A percentile compares a stretch with the other conserved stretches of the same genome.
Evolutionary conservation across 805 yeast species (phyloP).

Genomic region (Hanseniaspora singularis): DNA sequence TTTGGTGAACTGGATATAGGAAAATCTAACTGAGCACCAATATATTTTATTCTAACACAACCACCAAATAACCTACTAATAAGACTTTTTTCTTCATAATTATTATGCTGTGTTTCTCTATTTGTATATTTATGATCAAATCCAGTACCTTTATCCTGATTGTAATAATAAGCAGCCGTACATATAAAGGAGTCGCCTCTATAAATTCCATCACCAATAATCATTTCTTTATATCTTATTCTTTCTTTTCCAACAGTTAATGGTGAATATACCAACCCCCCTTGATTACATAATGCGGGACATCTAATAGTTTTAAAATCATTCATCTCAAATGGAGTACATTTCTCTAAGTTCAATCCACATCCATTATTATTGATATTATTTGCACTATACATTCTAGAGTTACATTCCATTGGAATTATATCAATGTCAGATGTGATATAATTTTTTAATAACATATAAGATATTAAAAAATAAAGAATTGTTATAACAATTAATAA

Average conservation of each 20-base stretch:
- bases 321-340: constrained; percentile 36
- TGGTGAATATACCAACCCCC: constrained; percentile 62
- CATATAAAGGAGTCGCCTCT: constrained; percentile 15
- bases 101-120: no score
- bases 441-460: constrained; percentile 22
- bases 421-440: constrained; percentile 26
- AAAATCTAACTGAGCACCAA: constrained; percentile 26
- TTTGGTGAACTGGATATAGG: not conserved
- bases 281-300: constrained; percentile 77
- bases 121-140: no score
- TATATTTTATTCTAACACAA: constrained; percentile 3
- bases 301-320: constrained; percentile 51
- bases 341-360: constrained; percentile 56
- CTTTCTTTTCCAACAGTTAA: constrained; percentile 59
- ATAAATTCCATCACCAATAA: constrained; percentile 61
- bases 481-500: constrained; percentile 30
- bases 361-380: constrained; percentile 56
- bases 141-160: no score
- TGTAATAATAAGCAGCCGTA: constrained; percentile 11
- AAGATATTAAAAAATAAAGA: constrained; percentile 36
- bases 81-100: not conserved
- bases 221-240: constrained; percentile 58
- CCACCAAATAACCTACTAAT: constrained; percentile 12
- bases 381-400: constrained; percentile 53
- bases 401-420: constrained; percentile 31